phyloP scores from a whole-genome alignment of 352 stramenopile species.

The Pythium aquatile region DNA sequence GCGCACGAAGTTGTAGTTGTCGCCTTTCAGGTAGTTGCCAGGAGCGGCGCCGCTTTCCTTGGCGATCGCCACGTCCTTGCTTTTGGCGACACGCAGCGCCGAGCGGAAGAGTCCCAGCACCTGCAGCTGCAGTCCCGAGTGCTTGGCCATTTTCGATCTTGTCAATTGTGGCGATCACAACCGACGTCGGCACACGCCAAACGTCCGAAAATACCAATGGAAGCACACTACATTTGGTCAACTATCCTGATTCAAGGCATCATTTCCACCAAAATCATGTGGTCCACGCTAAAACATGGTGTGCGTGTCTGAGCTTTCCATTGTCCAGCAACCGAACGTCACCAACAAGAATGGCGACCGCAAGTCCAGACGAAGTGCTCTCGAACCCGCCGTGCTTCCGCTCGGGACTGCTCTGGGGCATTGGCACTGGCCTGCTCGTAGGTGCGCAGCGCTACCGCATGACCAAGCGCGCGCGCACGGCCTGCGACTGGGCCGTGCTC shows the following conservation, averaged over 20 bases:
- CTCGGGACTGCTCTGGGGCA: conserved; percentile 76
- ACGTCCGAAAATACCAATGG: conserved; percentile 10
- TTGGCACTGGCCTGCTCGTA: conserved; percentile 53
- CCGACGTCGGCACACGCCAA: conserved; percentile 13
- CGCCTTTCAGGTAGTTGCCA: conserved; percentile 1
- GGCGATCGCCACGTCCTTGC: conserved; percentile 46
- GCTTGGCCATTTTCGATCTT: conserved; percentile 26
- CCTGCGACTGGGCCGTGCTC: conserved; percentile 65
- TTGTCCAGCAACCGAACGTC: not conserved
- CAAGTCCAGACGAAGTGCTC: conserved; percentile 40
- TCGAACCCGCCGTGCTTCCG: conserved; percentile 81
- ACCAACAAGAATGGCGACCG: conserved; percentile 9
- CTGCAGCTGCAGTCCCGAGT: conserved; percentile 80
- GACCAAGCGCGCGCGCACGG: conserved; percentile 45
- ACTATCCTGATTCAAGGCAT: no score
- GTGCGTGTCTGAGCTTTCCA: conserved; percentile 8
- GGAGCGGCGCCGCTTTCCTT: conserved; percentile 17
- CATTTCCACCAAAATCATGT: not conserved
- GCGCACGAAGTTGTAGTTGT: conserved; percentile 57
- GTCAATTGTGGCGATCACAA: conserved; percentile 13
- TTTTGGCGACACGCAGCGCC: conserved; percentile 47
- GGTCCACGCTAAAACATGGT: conserved; percentile 3
- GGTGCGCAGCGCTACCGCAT: conserved; percentile 71
- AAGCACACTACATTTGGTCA: not conserved
- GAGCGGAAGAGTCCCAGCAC: conserved; percentile 75